Conservation (phyloP, 768 basidiomycete genomes). For the Termitomyces sp. region DNA sequence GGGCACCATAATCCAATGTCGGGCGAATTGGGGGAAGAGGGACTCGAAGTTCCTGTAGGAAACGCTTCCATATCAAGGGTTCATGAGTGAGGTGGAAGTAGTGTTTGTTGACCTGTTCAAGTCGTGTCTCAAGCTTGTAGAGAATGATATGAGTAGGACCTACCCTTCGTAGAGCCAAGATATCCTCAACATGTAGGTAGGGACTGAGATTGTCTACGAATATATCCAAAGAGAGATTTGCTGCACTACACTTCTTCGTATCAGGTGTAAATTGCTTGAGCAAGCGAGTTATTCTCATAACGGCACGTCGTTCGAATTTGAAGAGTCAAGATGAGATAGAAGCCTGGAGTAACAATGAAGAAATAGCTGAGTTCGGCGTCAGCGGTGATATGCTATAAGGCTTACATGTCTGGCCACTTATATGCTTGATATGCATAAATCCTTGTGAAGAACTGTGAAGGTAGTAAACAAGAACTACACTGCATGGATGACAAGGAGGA, state of each 20-base stretch:
- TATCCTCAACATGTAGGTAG: constrained; percentile 39
- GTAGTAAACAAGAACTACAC: background rate
- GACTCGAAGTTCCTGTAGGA: constrained; percentile 45
- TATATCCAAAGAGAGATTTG: constrained; percentile 11
- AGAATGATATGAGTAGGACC: constrained; percentile 5
- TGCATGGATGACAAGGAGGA: no score
- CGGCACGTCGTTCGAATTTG: background rate
- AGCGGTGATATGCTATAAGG: background rate
- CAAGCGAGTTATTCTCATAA: background rate
- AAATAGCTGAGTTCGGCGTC: background rate
- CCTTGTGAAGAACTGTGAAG: background rate
- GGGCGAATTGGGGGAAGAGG: constrained; percentile 60
- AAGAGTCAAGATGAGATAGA: background rate
- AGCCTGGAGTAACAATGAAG: background rate
- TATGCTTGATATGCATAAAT: background rate
- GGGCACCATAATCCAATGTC: constrained; percentile 36
- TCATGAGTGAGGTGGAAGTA: constrained; percentile 64
- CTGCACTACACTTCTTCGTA: background rate
- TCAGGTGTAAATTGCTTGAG: background rate
- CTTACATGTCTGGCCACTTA: background rate
- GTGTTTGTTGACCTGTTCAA: constrained; percentile 45
- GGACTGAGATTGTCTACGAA: constrained; percentile 38
- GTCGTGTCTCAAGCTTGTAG: background rate
- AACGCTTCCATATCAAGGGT: constrained; percentile 64
- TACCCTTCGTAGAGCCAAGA: constrained; percentile 42